A percentile compares a stretch with the other conserved stretches of the same genome.
Evolutionary conservation across 1,284 basidiomycete species (phyloP).

Genomic region (Malassezia restricta): DNA sequence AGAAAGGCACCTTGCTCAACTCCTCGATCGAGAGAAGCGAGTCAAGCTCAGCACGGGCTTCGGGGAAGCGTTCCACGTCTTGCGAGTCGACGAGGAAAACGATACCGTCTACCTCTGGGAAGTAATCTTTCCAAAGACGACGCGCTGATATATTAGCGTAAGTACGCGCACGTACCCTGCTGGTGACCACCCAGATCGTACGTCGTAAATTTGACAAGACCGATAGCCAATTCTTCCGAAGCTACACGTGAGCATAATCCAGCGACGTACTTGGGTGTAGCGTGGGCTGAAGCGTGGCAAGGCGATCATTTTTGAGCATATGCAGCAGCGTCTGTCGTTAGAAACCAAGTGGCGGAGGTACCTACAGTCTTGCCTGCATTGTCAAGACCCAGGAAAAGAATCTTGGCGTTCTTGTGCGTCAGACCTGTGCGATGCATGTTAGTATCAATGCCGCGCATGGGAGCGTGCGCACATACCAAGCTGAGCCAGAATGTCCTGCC

Average conservation of each 20-base stretch:
- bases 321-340: conserved; percentile 76
- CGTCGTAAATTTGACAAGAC: conserved; percentile 96
- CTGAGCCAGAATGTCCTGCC: conserved; percentile 43
- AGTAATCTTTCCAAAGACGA: conserved; percentile 98
- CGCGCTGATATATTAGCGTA: conserved; percentile 56
- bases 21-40: conserved; percentile 79
- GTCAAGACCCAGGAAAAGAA: conserved; percentile 91
- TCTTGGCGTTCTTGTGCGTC: conserved; percentile 97
- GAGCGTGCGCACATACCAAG: conserved; percentile 27
- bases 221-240: conserved; percentile 96
- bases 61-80: conserved; percentile 87
- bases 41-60: conserved; percentile 93
- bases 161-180: conserved; percentile 57
- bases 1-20: conserved; percentile 81
- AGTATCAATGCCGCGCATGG: background rate
- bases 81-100: conserved; percentile 96
- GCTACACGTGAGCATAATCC: conserved; percentile 52
- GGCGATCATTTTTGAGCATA: conserved; percentile 98
- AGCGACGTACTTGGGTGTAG: conserved; percentile 78
- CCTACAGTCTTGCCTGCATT: conserved; percentile 97
- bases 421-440: conserved; percentile 55
- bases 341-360: conserved; percentile 10
- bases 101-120: conserved; percentile 98
- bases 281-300: conserved; percentile 94
- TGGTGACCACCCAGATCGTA: conserved; percentile 96